phyloP scores from a whole-genome alignment of 1,139 yeast species.

The Saccharomyces pastorianus region DNA sequence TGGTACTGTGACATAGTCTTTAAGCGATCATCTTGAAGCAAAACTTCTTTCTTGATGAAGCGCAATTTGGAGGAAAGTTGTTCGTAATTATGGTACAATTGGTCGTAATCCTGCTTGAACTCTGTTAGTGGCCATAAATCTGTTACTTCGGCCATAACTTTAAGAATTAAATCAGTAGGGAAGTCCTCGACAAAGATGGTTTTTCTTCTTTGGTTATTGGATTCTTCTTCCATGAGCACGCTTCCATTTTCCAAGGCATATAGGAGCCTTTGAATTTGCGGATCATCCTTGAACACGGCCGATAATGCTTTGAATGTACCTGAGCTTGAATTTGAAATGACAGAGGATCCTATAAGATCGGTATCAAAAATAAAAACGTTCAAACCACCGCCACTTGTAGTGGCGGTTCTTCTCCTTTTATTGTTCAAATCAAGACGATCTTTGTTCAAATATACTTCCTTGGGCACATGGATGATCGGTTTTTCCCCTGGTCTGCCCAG shows the following conservation, averaged over 20 bases:
- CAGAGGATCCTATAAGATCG: background rate
- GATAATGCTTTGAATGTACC: conserved; percentile 18
- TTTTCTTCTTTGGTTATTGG: conserved; percentile 19
- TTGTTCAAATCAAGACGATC: conserved; percentile 20
- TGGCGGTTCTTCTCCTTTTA: conserved; percentile 12
- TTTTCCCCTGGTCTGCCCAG: conserved; percentile 22
- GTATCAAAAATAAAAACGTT: background rate
- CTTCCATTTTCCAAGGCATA: conserved; percentile 29
- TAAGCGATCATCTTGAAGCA: conserved; percentile 22
- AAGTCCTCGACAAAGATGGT: conserved; percentile 31
- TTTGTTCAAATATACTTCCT: conserved; percentile 26
- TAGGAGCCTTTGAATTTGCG: conserved; percentile 18
- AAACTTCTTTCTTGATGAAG: conserved; percentile 15
- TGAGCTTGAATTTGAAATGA: conserved; percentile 8
- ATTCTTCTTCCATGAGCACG: conserved; percentile 19
- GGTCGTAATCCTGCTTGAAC: conserved; percentile 19
- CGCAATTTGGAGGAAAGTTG: conserved; percentile 17
- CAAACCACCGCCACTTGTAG: background rate
- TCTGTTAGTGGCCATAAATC: conserved; percentile 28
- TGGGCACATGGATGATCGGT: conserved; percentile 29
- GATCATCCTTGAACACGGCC: conserved; percentile 20
- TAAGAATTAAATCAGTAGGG: conserved; percentile 21
- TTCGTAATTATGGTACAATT: conserved; percentile 13
- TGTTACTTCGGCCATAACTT: conserved; percentile 25
- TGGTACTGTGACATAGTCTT: conserved; percentile 7